Evolutionary conservation across 768 basidiomycete species (phyloP).

Genomic region (Suillus variegatus): DNA sequence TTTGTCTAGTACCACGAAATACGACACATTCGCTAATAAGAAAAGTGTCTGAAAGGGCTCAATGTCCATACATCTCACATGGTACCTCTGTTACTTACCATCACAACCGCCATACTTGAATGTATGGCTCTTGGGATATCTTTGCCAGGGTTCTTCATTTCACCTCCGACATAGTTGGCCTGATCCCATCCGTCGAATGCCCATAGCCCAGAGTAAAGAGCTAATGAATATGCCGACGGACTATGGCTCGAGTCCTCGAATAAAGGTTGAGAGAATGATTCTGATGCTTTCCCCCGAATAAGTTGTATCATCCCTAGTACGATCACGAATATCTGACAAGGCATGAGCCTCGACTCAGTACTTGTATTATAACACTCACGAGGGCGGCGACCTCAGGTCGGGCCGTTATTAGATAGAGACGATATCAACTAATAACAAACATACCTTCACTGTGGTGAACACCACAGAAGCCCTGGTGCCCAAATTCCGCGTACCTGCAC

Average conservation of each 20-base stretch:
- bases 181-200: conserved; percentile 98
- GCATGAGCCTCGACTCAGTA: conserved; percentile 7
- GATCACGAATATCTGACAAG: conserved; percentile 63
- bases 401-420: conserved; percentile 2
- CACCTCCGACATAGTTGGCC: conserved; percentile 88
- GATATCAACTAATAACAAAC: conserved; percentile 7
- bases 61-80: conserved; percentile 11
- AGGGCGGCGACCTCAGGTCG: conserved; percentile 57
- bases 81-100: conserved; percentile 42
- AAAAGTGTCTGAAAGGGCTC: conserved; percentile 59
- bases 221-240: conserved; percentile 87
- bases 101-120: conserved; percentile 83
- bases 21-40: conserved; percentile 81
- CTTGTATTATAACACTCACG: conserved; percentile 41
- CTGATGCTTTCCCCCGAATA: conserved; percentile 66
- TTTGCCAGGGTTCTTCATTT: conserved; percentile 77
- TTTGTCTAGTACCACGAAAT: conserved; percentile 92
- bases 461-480: conserved; percentile 83
- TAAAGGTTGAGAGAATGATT: conserved; percentile 64
- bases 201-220: conserved; percentile 93
- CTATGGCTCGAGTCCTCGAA: conserved; percentile 76
- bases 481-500: conserved; percentile 72
- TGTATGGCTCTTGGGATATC: conserved; percentile 91
- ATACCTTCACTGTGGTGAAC: conserved; percentile 87
- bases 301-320: conserved; percentile 80